Percentiles rank a stretch among this genome's conserved stretches.
Evolutionary conservation across 805 yeast species (phyloP).

Genomic region (Myxozyma mucilagina): DNA sequence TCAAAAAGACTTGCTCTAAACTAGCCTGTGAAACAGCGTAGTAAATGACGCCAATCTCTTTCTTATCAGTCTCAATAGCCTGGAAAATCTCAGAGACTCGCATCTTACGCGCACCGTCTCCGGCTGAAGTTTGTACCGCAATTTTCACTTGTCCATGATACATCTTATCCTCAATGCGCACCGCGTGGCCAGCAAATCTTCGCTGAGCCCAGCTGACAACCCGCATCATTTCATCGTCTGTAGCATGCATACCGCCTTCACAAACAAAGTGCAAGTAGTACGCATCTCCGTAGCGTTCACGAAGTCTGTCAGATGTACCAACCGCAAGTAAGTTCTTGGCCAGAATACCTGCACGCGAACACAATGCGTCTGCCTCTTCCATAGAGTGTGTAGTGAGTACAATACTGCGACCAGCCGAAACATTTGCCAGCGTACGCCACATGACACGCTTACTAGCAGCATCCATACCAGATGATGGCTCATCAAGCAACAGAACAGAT

Average conservation of each 20-base stretch:
- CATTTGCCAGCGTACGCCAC: conserved; percentile 42
- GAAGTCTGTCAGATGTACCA: conserved; percentile 38
- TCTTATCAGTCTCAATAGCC: conserved; percentile 27
- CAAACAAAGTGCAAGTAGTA: conserved; percentile 40
- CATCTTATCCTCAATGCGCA: conserved; percentile 36
- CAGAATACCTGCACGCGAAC: conserved; percentile 41
- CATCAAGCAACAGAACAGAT: conserved; percentile 42
- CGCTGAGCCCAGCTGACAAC: conserved; percentile 35
- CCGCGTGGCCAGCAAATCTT: conserved; percentile 34
- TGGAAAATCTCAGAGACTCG: conserved; percentile 33
- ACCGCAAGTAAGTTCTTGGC: conserved; percentile 40
- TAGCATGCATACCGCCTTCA: conserved; percentile 36
- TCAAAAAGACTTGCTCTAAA: conserved; percentile 40
- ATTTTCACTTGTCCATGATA: conserved; percentile 41
- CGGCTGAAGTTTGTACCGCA: conserved; percentile 34
- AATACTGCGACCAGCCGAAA: conserved; percentile 40
- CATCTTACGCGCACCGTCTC: conserved; percentile 29
- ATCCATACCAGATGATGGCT: conserved; percentile 45
- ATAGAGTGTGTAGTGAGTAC: conserved; percentile 43
- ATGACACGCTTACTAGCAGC: conserved; percentile 44
- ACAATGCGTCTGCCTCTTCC: conserved; percentile 45
- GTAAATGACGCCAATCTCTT: conserved; percentile 34
- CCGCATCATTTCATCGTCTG: conserved; percentile 34
- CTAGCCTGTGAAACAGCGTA: conserved; percentile 40
- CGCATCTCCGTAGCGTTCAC: conserved; percentile 37